phyloP scores from a whole-genome alignment of 768 basidiomycete species.

The Chalciporus pseudorubinellus region DNA sequence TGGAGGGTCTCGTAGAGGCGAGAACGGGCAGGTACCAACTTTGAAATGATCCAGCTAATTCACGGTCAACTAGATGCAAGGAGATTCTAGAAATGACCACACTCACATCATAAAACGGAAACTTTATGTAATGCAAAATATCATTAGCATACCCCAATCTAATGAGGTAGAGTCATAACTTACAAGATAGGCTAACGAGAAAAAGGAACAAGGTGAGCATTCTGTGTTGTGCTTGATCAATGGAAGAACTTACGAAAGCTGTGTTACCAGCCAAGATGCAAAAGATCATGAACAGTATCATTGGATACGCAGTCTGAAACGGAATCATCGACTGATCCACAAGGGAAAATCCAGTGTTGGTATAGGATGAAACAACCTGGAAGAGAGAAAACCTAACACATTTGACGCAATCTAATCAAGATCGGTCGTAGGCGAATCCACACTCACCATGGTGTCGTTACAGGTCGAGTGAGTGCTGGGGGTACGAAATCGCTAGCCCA shows the following conservation, averaged over 20 bases:
- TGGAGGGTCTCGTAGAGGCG: conserved; percentile 74
- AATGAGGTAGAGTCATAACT: conserved; percentile 32
- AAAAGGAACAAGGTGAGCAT: not conserved
- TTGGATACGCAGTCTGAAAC: conserved; percentile 81
- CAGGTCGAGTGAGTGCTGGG: conserved; percentile 51
- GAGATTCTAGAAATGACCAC: not conserved
- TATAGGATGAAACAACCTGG: conserved; percentile 83
- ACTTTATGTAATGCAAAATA: conserved; percentile 34
- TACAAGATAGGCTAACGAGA: conserved; percentile 75
- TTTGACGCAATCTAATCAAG: not conserved
- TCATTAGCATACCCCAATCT: not conserved
- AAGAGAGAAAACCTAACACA: conserved; percentile 76
- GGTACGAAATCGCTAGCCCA: conserved; percentile 64
- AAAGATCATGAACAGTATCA: conserved; percentile 70
- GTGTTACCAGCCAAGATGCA: conserved; percentile 92
- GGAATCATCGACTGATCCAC: conserved; percentile 91
- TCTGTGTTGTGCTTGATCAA: not conserved
- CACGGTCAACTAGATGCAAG: conserved; percentile 2
- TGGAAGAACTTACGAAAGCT: conserved; percentile 69
- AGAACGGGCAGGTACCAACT: conserved; percentile 56
- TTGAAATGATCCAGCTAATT: conserved; percentile 70
- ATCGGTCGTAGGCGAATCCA: not conserved
- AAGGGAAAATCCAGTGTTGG: conserved; percentile 84
- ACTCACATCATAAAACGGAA: conserved; percentile 81
- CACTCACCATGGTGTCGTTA: conserved; percentile 65